Evolutionary conservation across 371 early-diverging fungal genomes (phyloP), one percentile per base, ranked within the genome.

Genomic region (Sporodiniella umbellata): DNA sequence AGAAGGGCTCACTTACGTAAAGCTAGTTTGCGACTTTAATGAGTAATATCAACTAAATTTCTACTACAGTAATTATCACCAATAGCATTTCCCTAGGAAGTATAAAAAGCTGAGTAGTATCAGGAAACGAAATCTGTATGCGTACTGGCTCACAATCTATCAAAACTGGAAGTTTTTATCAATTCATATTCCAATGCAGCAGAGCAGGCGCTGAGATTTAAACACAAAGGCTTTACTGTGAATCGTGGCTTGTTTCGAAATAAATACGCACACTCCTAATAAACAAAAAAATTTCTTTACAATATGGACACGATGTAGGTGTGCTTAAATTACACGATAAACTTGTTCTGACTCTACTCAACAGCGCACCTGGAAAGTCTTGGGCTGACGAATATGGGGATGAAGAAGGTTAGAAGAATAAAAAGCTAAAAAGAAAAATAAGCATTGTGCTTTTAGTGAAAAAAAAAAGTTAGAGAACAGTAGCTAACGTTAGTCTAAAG

Each of bases 311-410:
- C 64, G 48, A 45, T 59, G 64, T 64, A 59, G 42, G 64, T 58
- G 33, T 19, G 23, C 33, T 45, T 38, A 26, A 47, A 38, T 21
- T 10, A 42, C 23, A 24, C 4, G 14, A 43, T 51, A 26, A 51
- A 42, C 33, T 30, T 42, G 22, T 31, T 42, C 19, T 33, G 28
- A 25, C 15, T 14, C 53, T 28, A 33, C 19, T 37, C n/a, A 33
- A 31, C 51, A 70, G 66, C 49, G 24, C 60, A 33, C 53, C 60
- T 44, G 46, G 62, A 39, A 70, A 70, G 31, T 80, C 79, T 60
- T 86, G 86, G 84, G 86, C 86, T 56, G 86, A 86, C 54, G 86
- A 86, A 66, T 77, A 84, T 55, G 86, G 81, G 54, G 83, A 84
- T 53, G 86, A 86, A 66, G 71, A 75, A 62, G 58, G 58, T 57